A percentile compares a stretch with the other conserved stretches of the same genome.
phyloP scores from a whole-genome alignment of 2,329 filamentous ascomycete species.

The Rutstroemia sp. region DNA sequence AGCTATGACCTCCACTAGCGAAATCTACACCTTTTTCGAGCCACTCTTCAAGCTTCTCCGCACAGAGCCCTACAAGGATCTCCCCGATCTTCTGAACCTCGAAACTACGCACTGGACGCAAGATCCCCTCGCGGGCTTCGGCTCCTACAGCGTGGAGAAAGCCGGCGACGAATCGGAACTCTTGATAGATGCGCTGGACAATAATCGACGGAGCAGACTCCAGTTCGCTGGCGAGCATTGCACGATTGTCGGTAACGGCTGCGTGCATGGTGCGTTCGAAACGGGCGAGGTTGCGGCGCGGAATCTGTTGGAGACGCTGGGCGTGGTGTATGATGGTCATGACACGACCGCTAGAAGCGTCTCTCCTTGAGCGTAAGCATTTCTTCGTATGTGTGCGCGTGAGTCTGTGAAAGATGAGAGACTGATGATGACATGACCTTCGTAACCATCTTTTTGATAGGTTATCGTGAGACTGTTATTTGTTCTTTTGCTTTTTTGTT shows the following conservation, averaged over 20 bases:
- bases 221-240: conserved; percentile 38
- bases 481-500: not conserved
- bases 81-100: conserved; percentile 33
- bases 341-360: conserved; percentile 21
- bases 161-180: conserved; percentile 35
- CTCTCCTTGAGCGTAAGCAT: conserved; percentile 10
- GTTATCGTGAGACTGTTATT: conserved; percentile 7
- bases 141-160: conserved; percentile 37
- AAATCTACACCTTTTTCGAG: conserved; percentile 36
- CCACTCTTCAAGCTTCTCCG: conserved; percentile 37
- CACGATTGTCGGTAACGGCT: conserved; percentile 35
- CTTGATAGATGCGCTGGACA: conserved; percentile 32
- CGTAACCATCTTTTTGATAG: conserved; percentile 3
- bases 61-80: conserved; percentile 37
- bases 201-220: conserved; percentile 31
- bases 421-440: conserved; percentile 7
- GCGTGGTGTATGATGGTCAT: conserved; percentile 30
- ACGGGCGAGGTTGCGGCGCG: conserved; percentile 35
- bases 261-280: conserved; percentile 38
- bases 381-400: not conserved
- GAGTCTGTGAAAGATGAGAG: not conserved
- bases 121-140: conserved; percentile 37
- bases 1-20: conserved; percentile 33
- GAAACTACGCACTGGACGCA: conserved; percentile 39
- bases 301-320: conserved; percentile 33